Base-by-base conservation (phyloP, 306 rosid genomes). In the Castanospermum australe region DNA sequence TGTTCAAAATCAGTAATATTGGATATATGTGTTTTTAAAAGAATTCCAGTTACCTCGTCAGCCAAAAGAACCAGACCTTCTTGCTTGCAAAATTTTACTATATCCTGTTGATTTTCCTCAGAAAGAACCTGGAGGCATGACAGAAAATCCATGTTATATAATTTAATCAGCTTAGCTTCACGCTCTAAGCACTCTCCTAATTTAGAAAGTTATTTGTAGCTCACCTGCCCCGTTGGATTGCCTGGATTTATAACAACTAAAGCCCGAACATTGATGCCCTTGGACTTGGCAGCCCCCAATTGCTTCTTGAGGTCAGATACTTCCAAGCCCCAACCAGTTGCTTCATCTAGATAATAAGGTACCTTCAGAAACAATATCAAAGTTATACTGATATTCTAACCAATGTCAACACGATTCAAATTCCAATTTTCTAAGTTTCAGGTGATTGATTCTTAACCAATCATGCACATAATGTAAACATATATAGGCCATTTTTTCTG, bases 221-320 rank as follows among this genome's bases (percentile, higher is more conserved):
- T 77, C 79, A 94, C 97, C 97, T 94, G 98, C 71, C 98, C 99
- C 0, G 99, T 95, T 60, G 99, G 99, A 77, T 95, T 95, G 66
- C 99, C 99, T 0, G 99, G 99, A 71, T 95, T 95, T 75, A 95
- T 95, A 68, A 95, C 99, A 63, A 84, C 99, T 87, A 95, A 83
- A 76, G 98, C 99, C 86, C 98, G 90, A 48, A 91, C 96, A 48
- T 32, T 82, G 77, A 95, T 82, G 61, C 98, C 97, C 81, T 89
- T 90, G 65, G 98, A 86, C 88, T 82, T 95, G 82, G 98, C 94
- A 63, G 45, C 83, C 48, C 85, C 91, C 78, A 92, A 56, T 80
- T 94, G 98, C 85, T 85, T 92, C 89, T 90, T 89, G 68, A 92
- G 84, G 71, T 86, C 91, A 7, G 90, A 85, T 62, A 69, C 51